Base-by-base conservation (phyloP, 2,329 filamentous ascomycete genomes). In the Claviceps humidiphila region DNA sequence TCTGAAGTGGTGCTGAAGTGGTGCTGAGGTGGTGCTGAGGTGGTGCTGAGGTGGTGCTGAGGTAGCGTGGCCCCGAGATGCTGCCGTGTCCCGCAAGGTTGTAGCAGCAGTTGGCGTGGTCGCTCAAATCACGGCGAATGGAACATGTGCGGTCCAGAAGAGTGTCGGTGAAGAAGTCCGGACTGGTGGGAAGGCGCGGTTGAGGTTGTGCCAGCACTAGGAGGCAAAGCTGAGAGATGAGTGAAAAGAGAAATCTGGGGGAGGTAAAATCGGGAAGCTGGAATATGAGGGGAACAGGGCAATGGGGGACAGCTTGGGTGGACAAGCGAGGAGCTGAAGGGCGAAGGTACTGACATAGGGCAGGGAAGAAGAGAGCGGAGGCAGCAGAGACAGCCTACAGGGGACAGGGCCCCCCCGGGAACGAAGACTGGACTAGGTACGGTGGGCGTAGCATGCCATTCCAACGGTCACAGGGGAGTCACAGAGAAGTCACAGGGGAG, bases 11-110 rank as follows among this genome's bases (percentile, higher is more conserved):
- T 43, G 1, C 8, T 17, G 16, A 44, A 47, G 34, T 51, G 42
- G 41, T 43, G 8, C 26, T 14, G 9, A 44, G 37, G 34, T 51
- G 42, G 42, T 43, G 26, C 26, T 30, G 26, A 30, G 0, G 34
- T 51, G 42, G 41, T 43, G 7, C 26, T 22, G 22, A 22, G 2
- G 22, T 30, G 26, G 30, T 30, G 30, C 30, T 34, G 8, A 34
- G 30, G 30, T 34, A 34, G 39, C 38, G 48, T 44, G 48, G 39
- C 40, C 41, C 24, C 48, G 40, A 44, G 22, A 38, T 47, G 50
- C 50, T 47, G 50, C 50, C 16, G 50, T 39, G 50, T 51, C 22
- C 49, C 38, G 43, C 37, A 37, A 47, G 16, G 50, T 26, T 5
- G 50, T 24, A n/a, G 37, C 30, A 9, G 30, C 30, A 34, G 30